A percentile compares a stretch with the other conserved stretches of the same genome.
phyloP scores from a whole-genome alignment of 1,284 basidiomycete genomes.

The Trametes polyzona region DNA sequence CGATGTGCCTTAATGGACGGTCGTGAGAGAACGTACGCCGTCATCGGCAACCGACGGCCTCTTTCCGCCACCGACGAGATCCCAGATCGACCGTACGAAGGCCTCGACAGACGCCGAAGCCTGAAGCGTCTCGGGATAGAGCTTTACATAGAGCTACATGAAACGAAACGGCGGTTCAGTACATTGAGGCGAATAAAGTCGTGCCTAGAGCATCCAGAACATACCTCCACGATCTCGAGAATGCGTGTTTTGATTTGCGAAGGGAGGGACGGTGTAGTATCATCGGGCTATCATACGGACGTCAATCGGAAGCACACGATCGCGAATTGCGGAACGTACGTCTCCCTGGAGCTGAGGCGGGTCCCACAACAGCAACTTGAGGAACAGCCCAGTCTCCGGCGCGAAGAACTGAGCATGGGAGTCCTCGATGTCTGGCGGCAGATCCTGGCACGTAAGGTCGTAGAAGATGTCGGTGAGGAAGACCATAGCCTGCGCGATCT shows the following conservation, averaged over 20 bases:
- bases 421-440: slow-evolving; percentile 95
- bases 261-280: slow-evolving; percentile 79
- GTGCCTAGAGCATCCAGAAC: too few relatives aligned
- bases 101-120: slow-evolving; percentile 72
- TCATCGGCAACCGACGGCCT: slow-evolving; percentile 79
- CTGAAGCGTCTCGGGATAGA: slow-evolving; percentile 88
- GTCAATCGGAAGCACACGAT: slow-evolving; percentile 16
- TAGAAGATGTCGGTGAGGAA: slow-evolving; percentile 89
- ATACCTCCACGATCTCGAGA: slow-evolving; percentile 87
- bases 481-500: slow-evolving; percentile 76
- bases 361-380: slow-evolving; percentile 82
- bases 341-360: slow-evolving; percentile 70
- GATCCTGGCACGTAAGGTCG: slow-evolving; percentile 94
- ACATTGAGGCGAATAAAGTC: too few relatives aligned
- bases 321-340: slow-evolving; percentile 50
- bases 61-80: slow-evolving; percentile 78
- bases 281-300: slow-evolving; percentile 68
- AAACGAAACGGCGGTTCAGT: neutral
- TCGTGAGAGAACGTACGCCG: slow-evolving; percentile 51
- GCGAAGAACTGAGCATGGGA: slow-evolving; percentile 83
- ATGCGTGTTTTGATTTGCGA: slow-evolving; percentile 90
- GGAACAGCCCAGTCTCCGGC: slow-evolving; percentile 69
- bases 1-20: neutral
- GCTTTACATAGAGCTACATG: slow-evolving; percentile 82
- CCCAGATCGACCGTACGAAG: slow-evolving; percentile 93